Conservation (phyloP, 768 basidiomycete species). For the Suillus occidentalis region DNA sequence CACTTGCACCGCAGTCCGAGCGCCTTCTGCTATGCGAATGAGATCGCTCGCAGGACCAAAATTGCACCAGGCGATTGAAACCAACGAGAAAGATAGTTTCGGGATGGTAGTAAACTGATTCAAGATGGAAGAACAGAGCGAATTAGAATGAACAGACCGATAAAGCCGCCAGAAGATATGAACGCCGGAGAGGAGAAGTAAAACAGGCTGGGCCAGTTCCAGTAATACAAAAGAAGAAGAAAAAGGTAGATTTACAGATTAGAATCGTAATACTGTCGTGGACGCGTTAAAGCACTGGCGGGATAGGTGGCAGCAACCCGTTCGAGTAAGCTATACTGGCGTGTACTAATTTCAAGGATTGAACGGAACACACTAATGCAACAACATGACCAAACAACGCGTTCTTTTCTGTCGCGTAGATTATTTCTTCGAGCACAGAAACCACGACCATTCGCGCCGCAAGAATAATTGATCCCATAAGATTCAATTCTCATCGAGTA, state of each 20-base stretch:
- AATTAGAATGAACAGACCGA: constrained; percentile 6
- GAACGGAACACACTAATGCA: constrained; percentile 1
- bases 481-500: not conserved
- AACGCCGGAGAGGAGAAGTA: not conserved
- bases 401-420: not conserved
- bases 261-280: constrained; percentile 26
- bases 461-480: not conserved
- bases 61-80: not conserved
- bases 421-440: not conserved
- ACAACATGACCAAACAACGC: constrained; percentile 29
- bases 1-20: not conserved
- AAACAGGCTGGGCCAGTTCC: not conserved
- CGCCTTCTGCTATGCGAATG: not conserved
- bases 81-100: constrained; percentile 4
- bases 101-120: constrained; percentile 12
- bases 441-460: not conserved
- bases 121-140: not conserved
- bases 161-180: constrained; percentile 4
- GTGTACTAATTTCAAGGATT: constrained; percentile 1
- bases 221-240: constrained; percentile 9
- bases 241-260: constrained; percentile 21
- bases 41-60: not conserved
- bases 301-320: constrained; percentile 10
- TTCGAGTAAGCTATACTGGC: constrained; percentile 19
- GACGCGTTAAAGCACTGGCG: constrained; percentile 24